These are phyloP conservation scores for Rugosomyces carneus DNA, from an alignment of 1,284 basidiomycete species.

Conservation along the genomic window DNA sequence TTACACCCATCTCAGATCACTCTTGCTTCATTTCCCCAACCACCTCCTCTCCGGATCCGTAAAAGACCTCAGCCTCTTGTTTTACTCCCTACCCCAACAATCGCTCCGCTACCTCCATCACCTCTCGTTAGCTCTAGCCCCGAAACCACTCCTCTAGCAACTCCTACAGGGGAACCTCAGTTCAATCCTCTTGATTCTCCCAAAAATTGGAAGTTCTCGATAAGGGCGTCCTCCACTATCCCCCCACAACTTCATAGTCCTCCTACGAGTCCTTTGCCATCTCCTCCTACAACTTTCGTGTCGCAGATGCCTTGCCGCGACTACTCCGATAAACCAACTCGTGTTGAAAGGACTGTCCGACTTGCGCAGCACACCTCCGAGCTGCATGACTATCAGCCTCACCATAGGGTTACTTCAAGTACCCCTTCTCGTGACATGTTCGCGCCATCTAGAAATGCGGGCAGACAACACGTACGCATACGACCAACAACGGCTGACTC, in stretches of 20 bases:
- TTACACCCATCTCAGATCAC: conserved; percentile 13
- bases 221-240: conserved; percentile 21
- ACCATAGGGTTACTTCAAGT: conserved; percentile 35
- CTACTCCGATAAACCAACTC: conserved; percentile 6
- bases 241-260: conserved; percentile 24
- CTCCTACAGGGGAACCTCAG: conserved; percentile 30
- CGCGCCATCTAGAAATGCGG: background rate
- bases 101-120: conserved; percentile 27
- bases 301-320: conserved; percentile 9
- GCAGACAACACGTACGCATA: background rate
- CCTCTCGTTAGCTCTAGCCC: conserved; percentile 25
- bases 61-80: conserved; percentile 34
- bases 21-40: conserved; percentile 34
- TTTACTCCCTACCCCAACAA: conserved; percentile 24
- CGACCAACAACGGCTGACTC: background rate
- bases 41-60: conserved; percentile 34
- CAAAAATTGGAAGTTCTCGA: conserved; percentile 22
- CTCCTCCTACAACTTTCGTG: conserved; percentile 18
- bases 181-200: conserved; percentile 14
- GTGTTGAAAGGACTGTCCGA: conserved; percentile 19
- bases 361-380: conserved; percentile 24
- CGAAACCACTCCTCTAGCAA: conserved; percentile 36
- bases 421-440: conserved; percentile 24
- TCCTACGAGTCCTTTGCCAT: conserved; percentile 25
- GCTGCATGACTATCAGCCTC: conserved; percentile 15